phyloP scores from a whole-genome alignment of 2,329 filamentous ascomycete species.

The Exutisphaerella laricina region DNA sequence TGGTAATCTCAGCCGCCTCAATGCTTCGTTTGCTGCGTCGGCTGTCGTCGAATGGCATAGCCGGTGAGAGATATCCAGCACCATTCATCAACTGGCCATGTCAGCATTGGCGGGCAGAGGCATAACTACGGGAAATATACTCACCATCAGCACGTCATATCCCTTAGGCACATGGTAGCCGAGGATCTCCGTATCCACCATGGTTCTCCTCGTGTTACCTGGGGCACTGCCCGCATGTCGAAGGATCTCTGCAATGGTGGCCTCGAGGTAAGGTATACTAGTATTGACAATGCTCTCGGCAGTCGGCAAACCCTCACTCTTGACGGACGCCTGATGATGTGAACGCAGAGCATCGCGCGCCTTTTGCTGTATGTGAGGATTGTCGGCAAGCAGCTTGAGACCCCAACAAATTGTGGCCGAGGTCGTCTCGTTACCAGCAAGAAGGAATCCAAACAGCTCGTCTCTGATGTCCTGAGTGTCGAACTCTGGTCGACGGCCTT shows the following conservation, averaged over 20 bases:
- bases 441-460: conserved; percentile 33
- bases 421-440: conserved; percentile 46
- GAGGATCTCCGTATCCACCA: conserved; percentile 38
- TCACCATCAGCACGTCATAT: conserved; percentile 32
- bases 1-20: conserved; percentile 17
- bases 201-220: conserved; percentile 29
- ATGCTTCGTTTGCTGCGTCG: conserved; percentile 30
- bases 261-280: conserved; percentile 38
- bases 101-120: not conserved
- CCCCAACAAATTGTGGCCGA: conserved; percentile 39
- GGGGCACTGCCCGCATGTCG: conserved; percentile 31
- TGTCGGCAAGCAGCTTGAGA: conserved; percentile 37
- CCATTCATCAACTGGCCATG: conserved; percentile 7
- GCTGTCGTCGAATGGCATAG: conserved; percentile 27
- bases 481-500: conserved; percentile 25
- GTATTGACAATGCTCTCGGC: conserved; percentile 30
- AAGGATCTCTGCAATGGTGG: conserved; percentile 38
- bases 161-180: conserved; percentile 40
- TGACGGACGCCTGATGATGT: conserved; percentile 24
- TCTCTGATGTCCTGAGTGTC: conserved; percentile 22
- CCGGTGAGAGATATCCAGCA: conserved; percentile 17
- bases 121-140: not conserved
- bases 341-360: conserved; percentile 31
- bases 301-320: conserved; percentile 24
- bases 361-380: conserved; percentile 34